Base-by-base conservation (phyloP, 2,329 filamentous ascomycete species). In the Arthrobotrys sinensis region DNA sequence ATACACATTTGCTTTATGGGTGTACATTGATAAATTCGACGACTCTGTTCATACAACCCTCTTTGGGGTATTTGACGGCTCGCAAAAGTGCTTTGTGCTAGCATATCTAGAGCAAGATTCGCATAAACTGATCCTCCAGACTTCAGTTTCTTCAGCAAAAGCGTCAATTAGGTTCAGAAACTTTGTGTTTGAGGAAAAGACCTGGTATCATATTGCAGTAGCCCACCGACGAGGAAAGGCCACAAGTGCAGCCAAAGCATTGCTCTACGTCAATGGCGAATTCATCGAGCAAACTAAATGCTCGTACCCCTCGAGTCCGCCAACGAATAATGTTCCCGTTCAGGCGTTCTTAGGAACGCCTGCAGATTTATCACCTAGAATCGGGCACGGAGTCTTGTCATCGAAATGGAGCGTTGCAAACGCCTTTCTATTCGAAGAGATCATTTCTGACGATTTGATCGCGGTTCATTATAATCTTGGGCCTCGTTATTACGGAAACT, bases 291-390 rank as follows among this genome's bases (percentile, higher is more conserved):
- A 97, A 83, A 88, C 96, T 80, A 94, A 94, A 83, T 94, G 94
- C 73, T 90, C 92, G 66, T 99, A 97, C 82, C 96, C 96, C 1
- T 88, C 89, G n/a, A 85, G 88, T 57, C 93, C 95, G 12, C 90
- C 91, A 1, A 85, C 89, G 28, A 88, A 89, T 50, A 89, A 87
- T 46, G 89, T 90, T 73, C 90, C 93, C 1, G 91, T 98, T 1
- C 93, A 98, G 83, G 93, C 94, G 0, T 99, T 99, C 81, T 85
- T 99, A 40, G 96, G 96, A 4, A 99, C 96, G 0, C 96, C 96
- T 0, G 91, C 92, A 80, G 94, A 96, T 83, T 88, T 99, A 36
- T 94, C 95, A 6, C 89, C 90, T 68, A 90, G 91, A 76, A 85
- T 93, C 43, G 93, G 93, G 0, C 87, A 90, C 40, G 92, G 92